phyloP scores from a whole-genome alignment of 352 stramenopile genomes.

The Thalassiosira allenii region DNA sequence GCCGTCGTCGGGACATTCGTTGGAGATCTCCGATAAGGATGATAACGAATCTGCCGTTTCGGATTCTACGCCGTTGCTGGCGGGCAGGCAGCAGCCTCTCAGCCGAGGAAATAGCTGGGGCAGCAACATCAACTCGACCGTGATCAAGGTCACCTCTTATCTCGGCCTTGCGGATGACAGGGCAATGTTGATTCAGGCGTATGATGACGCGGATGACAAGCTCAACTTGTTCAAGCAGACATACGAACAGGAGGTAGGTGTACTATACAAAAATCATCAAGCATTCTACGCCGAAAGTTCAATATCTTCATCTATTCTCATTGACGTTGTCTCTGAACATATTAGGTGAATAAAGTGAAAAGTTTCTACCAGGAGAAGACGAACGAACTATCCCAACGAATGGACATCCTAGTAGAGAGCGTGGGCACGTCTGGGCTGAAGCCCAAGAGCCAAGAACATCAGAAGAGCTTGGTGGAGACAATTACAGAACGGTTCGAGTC shows the following conservation, averaged over 20 bases:
- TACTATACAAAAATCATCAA: too few species aligned
- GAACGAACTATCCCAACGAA: conserved; percentile 87
- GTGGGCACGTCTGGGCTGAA: conserved; percentile 80
- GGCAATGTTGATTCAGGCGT: conserved; percentile 11
- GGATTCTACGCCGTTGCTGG: conserved; percentile 14
- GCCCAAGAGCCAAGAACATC: conserved; percentile 65
- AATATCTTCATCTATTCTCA: too few species aligned
- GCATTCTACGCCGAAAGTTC: too few species aligned
- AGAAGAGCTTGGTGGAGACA: conserved; percentile 25
- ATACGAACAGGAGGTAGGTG: conserved; percentile 53
- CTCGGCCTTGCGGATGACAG: conserved; percentile 48
- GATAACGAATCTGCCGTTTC: too few species aligned
- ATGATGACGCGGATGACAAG: conserved; percentile 53
- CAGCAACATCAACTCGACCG: conserved; percentile 15
- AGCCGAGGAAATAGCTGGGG: conserved; percentile 5
- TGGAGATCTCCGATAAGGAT: not conserved
- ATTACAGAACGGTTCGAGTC: conserved; percentile 43
- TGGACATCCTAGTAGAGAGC: conserved; percentile 87
- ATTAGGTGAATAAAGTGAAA: conserved; percentile 89
- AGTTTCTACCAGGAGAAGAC: conserved; percentile 90
- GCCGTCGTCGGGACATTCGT: not conserved
- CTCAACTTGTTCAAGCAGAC: conserved; percentile 36
- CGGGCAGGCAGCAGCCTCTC: not conserved
- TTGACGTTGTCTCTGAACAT: too few species aligned
- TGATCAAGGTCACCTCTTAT: conserved; percentile 51